Base-by-base conservation (phyloP, 108 stramenopile species). In the Cyclotella distinguenda region DNA sequence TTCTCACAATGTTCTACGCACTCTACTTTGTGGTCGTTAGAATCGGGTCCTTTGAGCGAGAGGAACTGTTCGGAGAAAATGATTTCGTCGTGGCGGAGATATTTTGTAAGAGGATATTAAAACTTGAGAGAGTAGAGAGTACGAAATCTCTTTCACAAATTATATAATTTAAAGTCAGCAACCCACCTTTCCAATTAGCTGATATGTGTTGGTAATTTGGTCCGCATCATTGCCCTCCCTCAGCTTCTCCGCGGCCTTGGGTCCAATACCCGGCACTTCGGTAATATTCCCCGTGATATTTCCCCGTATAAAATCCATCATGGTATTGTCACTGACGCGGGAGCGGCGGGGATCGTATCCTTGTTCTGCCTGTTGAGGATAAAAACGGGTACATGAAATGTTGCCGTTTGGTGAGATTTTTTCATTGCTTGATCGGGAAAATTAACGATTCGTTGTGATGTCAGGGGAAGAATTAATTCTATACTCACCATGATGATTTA, bases 1-100 rank as follows among this genome's bases (percentile, higher is more conserved):
- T 90, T 88, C 76, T 98, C 90, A 31, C 87, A 94, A 70, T 97
- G 98, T 65, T 97, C 96, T 31, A 90, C 64, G 27, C 79, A 84
- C 53, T 86, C 88, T 19, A 96, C 86, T 53, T 81, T 80, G 49
- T 83, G 60, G 6, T 73, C 84, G n/a, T 61, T 85, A 1, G 74
- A 78, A 49, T 91, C 95, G 12, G 93, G 92, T 25, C 94, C 95
- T 60, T 96, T 96, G 70, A 98, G 87, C 81, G 84, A 81, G 42
- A 98, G 81, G 68, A 94, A 98, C 72, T 88, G 66, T 5, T 15
- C 18, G 12, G 9, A 49, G 3, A 21, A 22, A 3, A 62, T 80
- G 39, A 83, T n/a, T n/a, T n/a, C n/a, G n/a, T n/a, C n/a, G n/a
- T n/a, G n/a, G n/a, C n/a, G n/a, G n/a, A n/a, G n/a, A n/a, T n/a